These are phyloP conservation scores for Russula abietina DNA, from an alignment of 768 basidiomycete species.

Conservation along the genomic window DNA sequence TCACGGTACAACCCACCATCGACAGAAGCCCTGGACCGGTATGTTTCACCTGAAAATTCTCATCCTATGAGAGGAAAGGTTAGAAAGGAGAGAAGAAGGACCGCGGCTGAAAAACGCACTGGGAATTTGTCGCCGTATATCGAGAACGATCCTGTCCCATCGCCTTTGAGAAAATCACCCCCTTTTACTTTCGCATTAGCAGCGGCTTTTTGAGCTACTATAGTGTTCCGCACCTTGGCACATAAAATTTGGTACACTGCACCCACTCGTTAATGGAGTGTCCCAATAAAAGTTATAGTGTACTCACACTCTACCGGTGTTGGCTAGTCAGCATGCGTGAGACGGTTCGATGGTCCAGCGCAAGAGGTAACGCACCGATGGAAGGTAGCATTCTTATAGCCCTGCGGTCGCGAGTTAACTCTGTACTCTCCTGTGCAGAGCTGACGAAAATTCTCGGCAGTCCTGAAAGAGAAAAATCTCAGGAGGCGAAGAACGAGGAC, in stretches of 20 bases:
- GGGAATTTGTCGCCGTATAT: slow-evolving; percentile 94
- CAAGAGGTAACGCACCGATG: slow-evolving; percentile 58
- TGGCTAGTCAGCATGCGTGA: slow-evolving; percentile 27
- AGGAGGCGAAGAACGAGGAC: neutral
- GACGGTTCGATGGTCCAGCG: slow-evolving; percentile 25
- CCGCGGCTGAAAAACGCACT: slow-evolving; percentile 38
- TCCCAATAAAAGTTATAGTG: neutral
- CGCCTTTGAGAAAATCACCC: slow-evolving; percentile 90
- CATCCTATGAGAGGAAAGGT: slow-evolving; percentile 50
- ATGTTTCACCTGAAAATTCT: slow-evolving; percentile 92
- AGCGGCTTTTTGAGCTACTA: neutral
- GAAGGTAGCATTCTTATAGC: slow-evolving; percentile 87
- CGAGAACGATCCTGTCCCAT: slow-evolving; percentile 95
- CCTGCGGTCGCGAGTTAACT: slow-evolving; percentile 79
- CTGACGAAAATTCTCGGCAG: slow-evolving; percentile 96
- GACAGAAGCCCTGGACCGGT: slow-evolving; percentile 79
- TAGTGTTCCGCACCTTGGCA: slow-evolving; percentile 62
- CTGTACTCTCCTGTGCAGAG: slow-evolving; percentile 95
- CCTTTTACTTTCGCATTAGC: slow-evolving; percentile 39
- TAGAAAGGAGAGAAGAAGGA: neutral
- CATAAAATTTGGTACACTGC: slow-evolving; percentile 90
- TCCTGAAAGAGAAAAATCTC: slow-evolving; percentile 49
- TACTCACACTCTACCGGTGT: slow-evolving; percentile 57
- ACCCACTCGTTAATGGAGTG: slow-evolving; percentile 18
- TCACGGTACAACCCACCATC: slow-evolving; percentile 55